Evolutionary conservation across 169 alveolate species (phyloP).

Genomic region (Eimeria sp.): DNA sequence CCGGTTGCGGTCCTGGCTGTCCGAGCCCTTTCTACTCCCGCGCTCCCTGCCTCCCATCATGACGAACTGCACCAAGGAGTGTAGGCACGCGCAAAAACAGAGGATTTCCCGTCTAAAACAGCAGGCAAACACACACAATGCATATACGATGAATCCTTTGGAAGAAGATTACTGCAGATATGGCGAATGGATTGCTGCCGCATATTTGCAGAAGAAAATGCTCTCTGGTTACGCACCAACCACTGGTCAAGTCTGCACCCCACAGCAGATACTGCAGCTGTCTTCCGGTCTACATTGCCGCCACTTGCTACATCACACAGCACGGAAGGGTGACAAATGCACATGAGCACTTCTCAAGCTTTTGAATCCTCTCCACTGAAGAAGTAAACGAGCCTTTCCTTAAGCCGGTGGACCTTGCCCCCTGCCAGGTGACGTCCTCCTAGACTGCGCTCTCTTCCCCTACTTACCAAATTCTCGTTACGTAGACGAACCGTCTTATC

Average conservation of each 20-base stretch:
- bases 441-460: neutral
- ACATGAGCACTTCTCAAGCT: neutral
- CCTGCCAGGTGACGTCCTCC: neutral
- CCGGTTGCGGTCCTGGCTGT: neutral
- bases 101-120: neutral
- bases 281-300: neutral
- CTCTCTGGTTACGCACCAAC: neutral
- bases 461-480: too few species aligned
- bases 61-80: neutral
- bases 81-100: too few species aligned
- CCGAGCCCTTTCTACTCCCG: neutral
- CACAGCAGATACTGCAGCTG: neutral
- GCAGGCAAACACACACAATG: neutral
- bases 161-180: neutral
- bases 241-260: slow-evolving; percentile 1
- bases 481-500: too few species aligned
- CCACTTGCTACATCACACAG: neutral
- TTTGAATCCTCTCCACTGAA: neutral
- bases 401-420: neutral
- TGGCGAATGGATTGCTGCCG: neutral
- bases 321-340: too few species aligned
- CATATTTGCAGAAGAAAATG: too few species aligned
- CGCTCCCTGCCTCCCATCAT: neutral
- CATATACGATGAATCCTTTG: neutral
- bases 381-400: neutral